These are phyloP conservation scores for Wickerhamiella nectarea DNA, from an alignment of 805 yeast species.

Conservation along the genomic window DNA sequence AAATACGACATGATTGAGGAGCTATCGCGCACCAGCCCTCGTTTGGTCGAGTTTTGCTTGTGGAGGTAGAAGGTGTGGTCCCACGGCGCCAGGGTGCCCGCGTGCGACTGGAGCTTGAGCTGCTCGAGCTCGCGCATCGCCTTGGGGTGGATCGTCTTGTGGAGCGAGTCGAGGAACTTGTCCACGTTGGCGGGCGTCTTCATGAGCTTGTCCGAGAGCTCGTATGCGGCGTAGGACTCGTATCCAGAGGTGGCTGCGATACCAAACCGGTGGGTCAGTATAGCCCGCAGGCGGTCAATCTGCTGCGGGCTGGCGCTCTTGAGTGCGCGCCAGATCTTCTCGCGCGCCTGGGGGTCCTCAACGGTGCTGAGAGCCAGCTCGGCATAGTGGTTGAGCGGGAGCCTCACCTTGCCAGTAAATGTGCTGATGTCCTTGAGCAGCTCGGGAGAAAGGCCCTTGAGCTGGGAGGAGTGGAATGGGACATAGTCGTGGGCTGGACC, in stretches of 20 bases:
- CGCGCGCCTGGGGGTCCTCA: constrained; percentile 42
- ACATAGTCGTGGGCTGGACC: constrained; percentile 25
- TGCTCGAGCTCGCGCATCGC: constrained; percentile 45
- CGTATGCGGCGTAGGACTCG: constrained; percentile 60
- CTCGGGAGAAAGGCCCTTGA: constrained; percentile 25
- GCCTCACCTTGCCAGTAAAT: constrained; percentile 27
- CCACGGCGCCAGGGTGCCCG: constrained; percentile 60
- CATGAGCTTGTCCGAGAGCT: constrained; percentile 83
- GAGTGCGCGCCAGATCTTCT: constrained; percentile 58
- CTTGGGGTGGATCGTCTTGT: constrained; percentile 36
- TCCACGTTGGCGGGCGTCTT: constrained; percentile 61
- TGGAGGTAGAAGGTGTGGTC: constrained; percentile 60
- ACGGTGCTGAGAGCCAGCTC: constrained; percentile 50
- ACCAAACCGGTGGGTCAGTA: constrained; percentile 52
- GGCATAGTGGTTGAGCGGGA: constrained; percentile 55
- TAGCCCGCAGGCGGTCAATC: constrained; percentile 40
- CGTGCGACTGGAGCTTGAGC: constrained; percentile 29
- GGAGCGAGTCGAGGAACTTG: constrained; percentile 50
- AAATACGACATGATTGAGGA: constrained; percentile 36
- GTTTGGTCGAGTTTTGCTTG: constrained; percentile 21
- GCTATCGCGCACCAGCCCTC: constrained; percentile 29
- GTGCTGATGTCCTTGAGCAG: constrained; percentile 20
- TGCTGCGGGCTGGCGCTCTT: constrained; percentile 56
- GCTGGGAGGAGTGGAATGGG: constrained; percentile 17
- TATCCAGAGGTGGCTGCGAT: constrained; percentile 65